Conservation (phyloP, 306 rosid genomes). For the Astragalus membranaceus region DNA sequence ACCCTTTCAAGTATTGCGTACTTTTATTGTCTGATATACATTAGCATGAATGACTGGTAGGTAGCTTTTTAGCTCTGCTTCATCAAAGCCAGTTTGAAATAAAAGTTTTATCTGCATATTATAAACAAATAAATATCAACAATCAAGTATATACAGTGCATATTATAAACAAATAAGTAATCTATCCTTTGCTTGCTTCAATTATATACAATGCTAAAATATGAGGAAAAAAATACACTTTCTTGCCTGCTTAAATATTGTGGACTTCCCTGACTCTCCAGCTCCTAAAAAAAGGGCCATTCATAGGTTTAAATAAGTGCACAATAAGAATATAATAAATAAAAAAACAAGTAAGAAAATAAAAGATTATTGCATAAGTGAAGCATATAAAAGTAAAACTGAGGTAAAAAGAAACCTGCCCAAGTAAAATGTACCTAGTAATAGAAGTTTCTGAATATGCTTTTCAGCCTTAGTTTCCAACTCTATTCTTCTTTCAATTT, state of each 20-base stretch:
- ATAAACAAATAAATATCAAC: constrained; percentile 1
- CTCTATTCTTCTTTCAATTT: constrained; percentile 88
- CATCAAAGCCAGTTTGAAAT: constrained; percentile 96
- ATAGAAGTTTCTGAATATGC: constrained; percentile 89
- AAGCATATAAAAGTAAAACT: constrained; percentile 5
- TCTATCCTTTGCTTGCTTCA: constrained; percentile 4
- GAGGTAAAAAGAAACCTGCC: background rate
- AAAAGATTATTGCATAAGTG: background rate
- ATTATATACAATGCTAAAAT: background rate
- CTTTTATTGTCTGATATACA: constrained; percentile 99
- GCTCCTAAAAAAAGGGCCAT: constrained; percentile 47
- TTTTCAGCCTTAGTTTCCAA: constrained; percentile 90
- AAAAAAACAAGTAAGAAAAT: background rate
- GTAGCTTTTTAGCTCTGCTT: constrained; percentile 90
- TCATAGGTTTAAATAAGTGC: background rate
- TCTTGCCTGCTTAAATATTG: constrained; percentile 92
- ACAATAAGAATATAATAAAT: background rate
- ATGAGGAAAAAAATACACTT: constrained; percentile 6
- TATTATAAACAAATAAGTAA: constrained; percentile 3
- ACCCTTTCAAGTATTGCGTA: constrained; percentile 99
- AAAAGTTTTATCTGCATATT: constrained; percentile 79
- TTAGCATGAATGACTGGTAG: constrained; percentile 94
- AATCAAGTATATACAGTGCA: constrained; percentile 31
- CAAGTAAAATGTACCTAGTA: constrained; percentile 58
- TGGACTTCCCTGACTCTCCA: constrained; percentile 96